Base-by-base conservation (phyloP, 2,329 filamentous ascomycete genomes). In the Penicillium hordei region DNA sequence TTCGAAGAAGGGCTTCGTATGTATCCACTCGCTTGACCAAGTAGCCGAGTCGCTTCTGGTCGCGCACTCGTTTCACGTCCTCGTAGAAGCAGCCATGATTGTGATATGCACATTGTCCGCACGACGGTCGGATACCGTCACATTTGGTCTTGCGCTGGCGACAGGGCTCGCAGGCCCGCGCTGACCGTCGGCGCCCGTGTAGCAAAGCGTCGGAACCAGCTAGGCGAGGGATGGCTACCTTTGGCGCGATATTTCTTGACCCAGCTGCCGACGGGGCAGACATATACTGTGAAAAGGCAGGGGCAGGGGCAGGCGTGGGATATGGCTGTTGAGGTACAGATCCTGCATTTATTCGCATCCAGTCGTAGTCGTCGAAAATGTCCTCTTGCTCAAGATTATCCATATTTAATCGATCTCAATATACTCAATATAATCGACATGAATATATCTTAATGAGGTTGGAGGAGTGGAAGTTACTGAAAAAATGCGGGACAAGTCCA, bases 111-210 rank as follows among this genome's bases (percentile, higher is more conserved):
- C 72, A 75, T 36, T 70, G 69, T 5, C 63, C 62, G 60, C 72
- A 71, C 5, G 44, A 57, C 0, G 71, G 70, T 51, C 66, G 64
- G 34, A 52, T 62, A 8, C 70, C 72, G 29, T 73, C 72, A 31
- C 72, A 75, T 58, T 74, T 75, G 48, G 71, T 70, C 55, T 74
- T 74, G 15, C 72, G 69, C 45, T 66, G 65, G 19, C 72, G 67
- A 57, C 72, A 75, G 6, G 72, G 61, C 64, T 76, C 73, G 34
- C 72, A 72, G 31, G 75, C 73, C 5, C 70, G 66, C 0, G 66
- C 64, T 8, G 71, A 72, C 7, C 71, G 70, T 9, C 66, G 67
- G 34, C 70, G 68, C 29, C 45, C 55, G 15, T 64, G 64, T 1
- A 57, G 52, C 0, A 59, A 56, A 0, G 51, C 60, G 23, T 64